A percentile compares a stretch with the other conserved stretches of the same genome.
These are phyloP conservation scores for Rhizodiscina lignyota DNA, from an alignment of 495 filamentous ascomycete genomes.

Conservation along the genomic window DNA sequence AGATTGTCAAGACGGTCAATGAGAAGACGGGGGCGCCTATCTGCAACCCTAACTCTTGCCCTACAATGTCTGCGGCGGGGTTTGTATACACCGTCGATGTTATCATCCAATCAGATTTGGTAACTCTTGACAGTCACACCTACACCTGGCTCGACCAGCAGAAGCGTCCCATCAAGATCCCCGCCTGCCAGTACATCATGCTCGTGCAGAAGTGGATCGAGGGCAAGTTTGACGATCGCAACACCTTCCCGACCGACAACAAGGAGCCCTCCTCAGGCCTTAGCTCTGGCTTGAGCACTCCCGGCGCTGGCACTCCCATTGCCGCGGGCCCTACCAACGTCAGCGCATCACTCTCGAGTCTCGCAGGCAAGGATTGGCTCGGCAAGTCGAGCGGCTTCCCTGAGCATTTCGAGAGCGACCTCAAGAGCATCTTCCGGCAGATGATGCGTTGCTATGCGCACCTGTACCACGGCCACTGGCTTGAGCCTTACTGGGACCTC, in stretches of 20 bases:
- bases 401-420: conserved; percentile 66
- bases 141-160: conserved; percentile 77
- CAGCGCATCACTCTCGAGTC: conserved; percentile 27
- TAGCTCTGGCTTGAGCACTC: conserved; percentile 27
- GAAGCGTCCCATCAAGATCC: conserved; percentile 29
- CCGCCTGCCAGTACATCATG: conserved; percentile 62
- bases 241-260: conserved; percentile 60
- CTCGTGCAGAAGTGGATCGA: conserved; percentile 85
- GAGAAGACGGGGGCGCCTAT: conserved; percentile 49
- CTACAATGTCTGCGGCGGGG: conserved; percentile 82
- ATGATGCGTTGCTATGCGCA: conserved; percentile 96
- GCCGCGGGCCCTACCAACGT: conserved; percentile 30
- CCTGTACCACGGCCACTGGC: conserved; percentile 57
- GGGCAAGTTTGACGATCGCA: conserved; percentile 72
- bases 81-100: conserved; percentile 46
- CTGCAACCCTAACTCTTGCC: conserved; percentile 69
- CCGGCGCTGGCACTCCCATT: conserved; percentile 34
- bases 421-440: conserved; percentile 82
- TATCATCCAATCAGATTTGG: not conserved
- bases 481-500: conserved; percentile 83
- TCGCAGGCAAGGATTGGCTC: conserved; percentile 49
- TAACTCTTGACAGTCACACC: conserved; percentile 44
- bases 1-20: conserved; percentile 66
- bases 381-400: conserved; percentile 83
- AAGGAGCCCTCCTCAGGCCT: conserved; percentile 2